phyloP scores from a whole-genome alignment of 192 early-diverging fungal species.

The Coemansia nantahalensis region DNA sequence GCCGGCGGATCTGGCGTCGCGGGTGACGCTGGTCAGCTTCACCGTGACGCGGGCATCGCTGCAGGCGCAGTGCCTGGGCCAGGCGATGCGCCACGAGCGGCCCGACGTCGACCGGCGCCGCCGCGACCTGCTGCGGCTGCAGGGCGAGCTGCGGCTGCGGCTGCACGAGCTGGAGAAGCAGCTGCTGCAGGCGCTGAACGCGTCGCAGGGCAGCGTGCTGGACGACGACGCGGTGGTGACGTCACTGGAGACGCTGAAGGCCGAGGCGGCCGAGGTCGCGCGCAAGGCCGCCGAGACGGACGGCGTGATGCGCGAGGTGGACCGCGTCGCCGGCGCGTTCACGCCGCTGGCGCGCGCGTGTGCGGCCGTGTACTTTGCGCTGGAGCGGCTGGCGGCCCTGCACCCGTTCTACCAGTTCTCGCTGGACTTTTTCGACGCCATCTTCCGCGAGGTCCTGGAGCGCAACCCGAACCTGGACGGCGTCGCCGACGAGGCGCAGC shows the following conservation, averaged over 20 bases:
- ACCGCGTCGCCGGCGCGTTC: slow-evolving; percentile 84
- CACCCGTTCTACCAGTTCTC: slow-evolving; percentile 99
- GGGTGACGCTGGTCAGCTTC: slow-evolving; percentile 99
- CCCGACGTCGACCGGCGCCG: slow-evolving; percentile 95
- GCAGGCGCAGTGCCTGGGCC: slow-evolving; percentile 96
- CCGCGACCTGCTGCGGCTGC: slow-evolving; percentile 87
- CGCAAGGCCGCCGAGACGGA: slow-evolving; percentile 94
- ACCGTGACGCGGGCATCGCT: slow-evolving; percentile 94
- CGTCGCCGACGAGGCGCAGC: slow-evolving; percentile 63
- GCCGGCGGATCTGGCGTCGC: slow-evolving; percentile 94
- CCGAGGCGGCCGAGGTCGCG: slow-evolving; percentile 92
- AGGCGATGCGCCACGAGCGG: slow-evolving; percentile 91
- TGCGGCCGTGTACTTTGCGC: slow-evolving; percentile 93
- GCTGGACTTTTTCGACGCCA: slow-evolving; percentile 90
- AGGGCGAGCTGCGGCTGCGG: slow-evolving; percentile 95
- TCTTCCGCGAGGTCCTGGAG: slow-evolving; percentile 86
- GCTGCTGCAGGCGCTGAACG: slow-evolving; percentile 89
- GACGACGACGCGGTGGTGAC: slow-evolving; percentile 95
- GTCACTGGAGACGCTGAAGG: slow-evolving; percentile 94
- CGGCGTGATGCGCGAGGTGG: slow-evolving; percentile 91
- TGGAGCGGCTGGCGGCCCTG: slow-evolving; percentile 87
- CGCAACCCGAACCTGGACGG: slow-evolving; percentile 65
- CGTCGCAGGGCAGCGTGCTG: slow-evolving; percentile 94
- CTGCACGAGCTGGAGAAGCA: slow-evolving; percentile 92
- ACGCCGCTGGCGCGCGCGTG: slow-evolving; percentile 89